Conservation (phyloP, 192 early-diverging fungal species). For the Coemansia sp. region DNA sequence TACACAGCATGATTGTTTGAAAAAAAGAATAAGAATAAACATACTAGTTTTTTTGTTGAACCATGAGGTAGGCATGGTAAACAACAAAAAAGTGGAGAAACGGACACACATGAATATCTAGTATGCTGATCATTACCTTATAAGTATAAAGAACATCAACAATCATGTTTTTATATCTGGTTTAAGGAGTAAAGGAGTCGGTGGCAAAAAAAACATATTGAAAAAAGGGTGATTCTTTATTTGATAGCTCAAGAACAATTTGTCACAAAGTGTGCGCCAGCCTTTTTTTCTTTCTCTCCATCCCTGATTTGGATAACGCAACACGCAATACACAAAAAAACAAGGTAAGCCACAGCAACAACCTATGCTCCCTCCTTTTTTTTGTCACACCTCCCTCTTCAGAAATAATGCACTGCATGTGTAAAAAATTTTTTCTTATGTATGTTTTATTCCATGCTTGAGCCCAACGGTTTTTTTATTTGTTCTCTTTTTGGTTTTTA, state of each 20-base stretch:
- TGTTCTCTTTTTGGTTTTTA: no score
- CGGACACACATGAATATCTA: background rate
- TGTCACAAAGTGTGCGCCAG: background rate
- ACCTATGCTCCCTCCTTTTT: background rate
- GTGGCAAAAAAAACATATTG: no score
- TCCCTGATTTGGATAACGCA: background rate
- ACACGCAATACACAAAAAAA: background rate
- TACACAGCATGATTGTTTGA: background rate
- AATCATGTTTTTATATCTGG: background rate
- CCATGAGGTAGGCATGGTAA: background rate
- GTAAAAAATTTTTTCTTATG: background rate
- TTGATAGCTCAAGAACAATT: background rate
- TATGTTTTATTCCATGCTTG: constrained; percentile 1
- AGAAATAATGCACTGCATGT: background rate
- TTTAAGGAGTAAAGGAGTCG: background rate
- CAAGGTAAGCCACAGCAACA: background rate
- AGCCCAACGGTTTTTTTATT: background rate
- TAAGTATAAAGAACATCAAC: background rate
- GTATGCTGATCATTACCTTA: background rate
- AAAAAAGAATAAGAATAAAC: background rate
- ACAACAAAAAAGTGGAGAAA: background rate
- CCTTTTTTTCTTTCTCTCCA: background rate
- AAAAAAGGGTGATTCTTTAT: background rate
- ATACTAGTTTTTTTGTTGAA: no score
- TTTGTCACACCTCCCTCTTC: background rate